phyloP scores from a whole-genome alignment of 495 filamentous ascomycete species.

The Polyplosphaeria fusca region DNA sequence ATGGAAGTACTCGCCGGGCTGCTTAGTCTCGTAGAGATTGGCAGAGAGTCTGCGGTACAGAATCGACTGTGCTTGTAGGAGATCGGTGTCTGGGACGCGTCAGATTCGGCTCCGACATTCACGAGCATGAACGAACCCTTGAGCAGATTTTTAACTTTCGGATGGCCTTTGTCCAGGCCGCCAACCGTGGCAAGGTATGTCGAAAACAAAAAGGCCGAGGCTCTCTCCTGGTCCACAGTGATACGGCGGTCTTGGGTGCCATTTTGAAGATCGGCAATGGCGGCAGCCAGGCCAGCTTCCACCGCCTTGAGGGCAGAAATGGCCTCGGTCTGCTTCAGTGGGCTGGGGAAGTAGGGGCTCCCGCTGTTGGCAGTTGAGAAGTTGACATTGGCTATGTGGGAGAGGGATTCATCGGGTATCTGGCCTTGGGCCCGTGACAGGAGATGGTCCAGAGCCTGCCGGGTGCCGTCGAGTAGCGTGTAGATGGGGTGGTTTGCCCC shows the following conservation, averaged over 20 bases:
- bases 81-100: slow-evolving; percentile 63
- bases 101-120: too few species aligned
- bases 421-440: slow-evolving; percentile 27
- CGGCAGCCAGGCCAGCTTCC: slow-evolving; percentile 64
- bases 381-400: slow-evolving; percentile 34
- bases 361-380: slow-evolving; percentile 31
- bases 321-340: slow-evolving; percentile 69
- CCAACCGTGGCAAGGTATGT: slow-evolving; percentile 69
- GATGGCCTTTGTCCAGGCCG: slow-evolving; percentile 63
- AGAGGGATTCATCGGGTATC: slow-evolving; percentile 34
- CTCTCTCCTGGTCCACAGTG: slow-evolving; percentile 59
- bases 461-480: slow-evolving; percentile 22
- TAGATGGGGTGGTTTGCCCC: background rate
- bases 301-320: slow-evolving; percentile 65
- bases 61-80: slow-evolving; percentile 66
- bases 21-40: slow-evolving; percentile 70
- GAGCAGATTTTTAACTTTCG: slow-evolving; percentile 57
- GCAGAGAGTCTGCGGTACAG: slow-evolving; percentile 71
- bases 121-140: slow-evolving; percentile 61
- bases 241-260: slow-evolving; percentile 48
- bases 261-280: slow-evolving; percentile 58
- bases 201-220: slow-evolving; percentile 66
- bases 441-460: slow-evolving; percentile 14
- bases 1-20: slow-evolving; percentile 65
- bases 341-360: slow-evolving; percentile 55